A percentile compares a stretch with the other conserved stretches of the same genome.
Conservation (phyloP, 1,284 basidiomycete species). For the Erythrobasidium hasegawianum region DNA sequence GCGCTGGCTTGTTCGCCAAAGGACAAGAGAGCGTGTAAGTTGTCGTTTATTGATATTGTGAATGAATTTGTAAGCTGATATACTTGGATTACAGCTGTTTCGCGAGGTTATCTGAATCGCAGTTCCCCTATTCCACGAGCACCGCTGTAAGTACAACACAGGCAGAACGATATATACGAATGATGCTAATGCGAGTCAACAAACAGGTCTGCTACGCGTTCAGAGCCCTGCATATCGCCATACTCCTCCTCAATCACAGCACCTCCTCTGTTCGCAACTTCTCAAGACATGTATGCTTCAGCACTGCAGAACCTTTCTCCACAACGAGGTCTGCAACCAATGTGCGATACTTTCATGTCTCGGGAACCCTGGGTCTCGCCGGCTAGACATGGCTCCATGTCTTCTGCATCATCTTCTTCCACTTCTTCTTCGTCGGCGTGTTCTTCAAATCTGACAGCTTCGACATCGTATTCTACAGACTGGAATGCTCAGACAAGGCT, state of each 20-base stretch:
- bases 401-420: not conserved
- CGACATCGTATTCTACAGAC: not conserved
- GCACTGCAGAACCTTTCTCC: not conserved
- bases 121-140: not conserved
- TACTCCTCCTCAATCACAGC: not conserved
- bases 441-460: not conserved
- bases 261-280: not conserved
- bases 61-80: no score
- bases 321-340: slow-evolving; percentile 1
- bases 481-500: no score
- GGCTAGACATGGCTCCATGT: not conserved
- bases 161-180: not conserved
- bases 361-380: not conserved
- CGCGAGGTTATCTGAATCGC: not conserved
- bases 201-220: not conserved
- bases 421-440: not conserved
- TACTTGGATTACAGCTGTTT: no score
- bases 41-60: not conserved
- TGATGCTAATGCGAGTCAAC: not conserved
- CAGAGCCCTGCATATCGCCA: not conserved
- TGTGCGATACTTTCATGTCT: not conserved
- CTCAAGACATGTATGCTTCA: not conserved
- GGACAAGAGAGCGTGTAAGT: not conserved
- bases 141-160: not conserved
- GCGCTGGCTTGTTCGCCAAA: slow-evolving; percentile 1